phyloP scores from a whole-genome alignment of 2,329 filamentous ascomycete species.

The Phoma sp. region DNA sequence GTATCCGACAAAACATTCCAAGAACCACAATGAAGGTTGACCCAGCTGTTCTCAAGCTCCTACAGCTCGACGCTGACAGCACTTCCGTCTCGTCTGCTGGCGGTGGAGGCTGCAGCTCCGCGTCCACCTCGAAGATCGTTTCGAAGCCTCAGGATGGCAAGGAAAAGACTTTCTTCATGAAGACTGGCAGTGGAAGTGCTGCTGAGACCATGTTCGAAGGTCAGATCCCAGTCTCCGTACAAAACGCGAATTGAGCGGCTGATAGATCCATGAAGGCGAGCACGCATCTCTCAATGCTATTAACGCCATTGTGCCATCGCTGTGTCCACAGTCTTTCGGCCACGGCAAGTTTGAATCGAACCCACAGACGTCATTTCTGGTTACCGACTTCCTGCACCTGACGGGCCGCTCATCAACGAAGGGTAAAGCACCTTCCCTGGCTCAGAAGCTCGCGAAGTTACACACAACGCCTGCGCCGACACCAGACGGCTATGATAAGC shows the following conservation, averaged over 20 bases:
- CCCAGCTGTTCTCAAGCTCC: constrained; percentile 65
- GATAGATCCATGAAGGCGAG: constrained; percentile 65
- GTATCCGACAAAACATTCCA: background rate
- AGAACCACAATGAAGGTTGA: constrained; percentile 61
- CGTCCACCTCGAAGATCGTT: constrained; percentile 69
- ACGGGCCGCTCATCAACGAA: constrained; percentile 34
- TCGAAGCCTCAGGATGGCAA: constrained; percentile 56
- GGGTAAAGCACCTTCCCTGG: constrained; percentile 60
- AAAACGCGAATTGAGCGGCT: constrained; percentile 4
- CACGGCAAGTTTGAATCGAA: constrained; percentile 65
- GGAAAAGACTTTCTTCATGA: constrained; percentile 71
- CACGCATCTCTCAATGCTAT: constrained; percentile 85
- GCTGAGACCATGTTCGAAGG: constrained; percentile 74
- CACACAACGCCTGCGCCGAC: constrained; percentile 77
- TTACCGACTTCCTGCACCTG: constrained; percentile 79
- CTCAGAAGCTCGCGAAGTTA: constrained; percentile 76
- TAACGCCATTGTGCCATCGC: constrained; percentile 69
- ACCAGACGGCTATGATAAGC: constrained; percentile 63
- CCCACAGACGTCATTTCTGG: constrained; percentile 61
- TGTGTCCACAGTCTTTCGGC: constrained; percentile 78
- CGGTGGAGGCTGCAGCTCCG: constrained; percentile 68
- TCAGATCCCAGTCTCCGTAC: constrained; percentile 30
- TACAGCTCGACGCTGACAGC: constrained; percentile 62
- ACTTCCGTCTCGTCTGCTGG: constrained; percentile 67
- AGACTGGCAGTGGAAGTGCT: constrained; percentile 67